A percentile compares a stretch with the other conserved stretches of the same genome.
phyloP scores from a whole-genome alignment of 1,284 basidiomycete species.

The Golubevia pallescens region DNA sequence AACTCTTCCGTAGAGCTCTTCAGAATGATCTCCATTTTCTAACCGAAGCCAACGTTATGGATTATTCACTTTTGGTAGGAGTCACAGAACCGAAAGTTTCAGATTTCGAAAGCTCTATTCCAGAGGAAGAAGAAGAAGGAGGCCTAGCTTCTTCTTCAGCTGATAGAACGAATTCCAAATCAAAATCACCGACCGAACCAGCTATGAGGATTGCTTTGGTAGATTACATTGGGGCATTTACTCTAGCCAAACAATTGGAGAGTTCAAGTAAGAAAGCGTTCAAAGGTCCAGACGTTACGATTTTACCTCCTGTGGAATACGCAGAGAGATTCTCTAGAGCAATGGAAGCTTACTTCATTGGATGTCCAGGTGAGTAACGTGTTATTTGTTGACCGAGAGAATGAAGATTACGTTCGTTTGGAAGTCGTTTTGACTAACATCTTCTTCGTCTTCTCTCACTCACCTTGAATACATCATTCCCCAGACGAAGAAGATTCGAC shows the following conservation, averaged over 20 bases:
- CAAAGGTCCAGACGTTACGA: slow-evolving; percentile 40
- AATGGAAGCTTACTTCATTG: slow-evolving; percentile 42
- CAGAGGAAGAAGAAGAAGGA: slow-evolving; percentile 3
- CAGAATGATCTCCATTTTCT: slow-evolving; percentile 47
- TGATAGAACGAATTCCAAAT: too few species aligned
- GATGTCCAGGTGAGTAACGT: slow-evolving; percentile 12
- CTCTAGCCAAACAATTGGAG: slow-evolving; percentile 48
- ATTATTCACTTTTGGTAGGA: slow-evolving; percentile 53
- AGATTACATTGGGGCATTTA: slow-evolving; percentile 52
- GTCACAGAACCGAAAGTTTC: slow-evolving; percentile 30
- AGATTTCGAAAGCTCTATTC: neutral
- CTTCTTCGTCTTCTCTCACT: too few species aligned
- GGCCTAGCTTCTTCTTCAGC: neutral
- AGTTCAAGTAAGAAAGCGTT: slow-evolving; percentile 47
- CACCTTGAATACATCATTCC: too few species aligned
- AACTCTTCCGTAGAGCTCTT: slow-evolving; percentile 33
- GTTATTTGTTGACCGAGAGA: too few species aligned
- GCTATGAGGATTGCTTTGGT: slow-evolving; percentile 20
- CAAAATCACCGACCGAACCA: too few species aligned
- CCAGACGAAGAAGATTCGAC: too few species aligned
- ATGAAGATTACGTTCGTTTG: too few species aligned
- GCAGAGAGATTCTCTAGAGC: slow-evolving; percentile 37
- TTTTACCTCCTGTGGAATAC: slow-evolving; percentile 47
- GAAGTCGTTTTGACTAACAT: too few species aligned
- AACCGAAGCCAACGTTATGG: slow-evolving; percentile 49